Percentiles rank a stretch among this genome's conserved stretches.
Evolutionary conservation across 2,329 filamentous ascomycete species (phyloP).

Genomic region (Hypoxylon rubiginosum): DNA sequence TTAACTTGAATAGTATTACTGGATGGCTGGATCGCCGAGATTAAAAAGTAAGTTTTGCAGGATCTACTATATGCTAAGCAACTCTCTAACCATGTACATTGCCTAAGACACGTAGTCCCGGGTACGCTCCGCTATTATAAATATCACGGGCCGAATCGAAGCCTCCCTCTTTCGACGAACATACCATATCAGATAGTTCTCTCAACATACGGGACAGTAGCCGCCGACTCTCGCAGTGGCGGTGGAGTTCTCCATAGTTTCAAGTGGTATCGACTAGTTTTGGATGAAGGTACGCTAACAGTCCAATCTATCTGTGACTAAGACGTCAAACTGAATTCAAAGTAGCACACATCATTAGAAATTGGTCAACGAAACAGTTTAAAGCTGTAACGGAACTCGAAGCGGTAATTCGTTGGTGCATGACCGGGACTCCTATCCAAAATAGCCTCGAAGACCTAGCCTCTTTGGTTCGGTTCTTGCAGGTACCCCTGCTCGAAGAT

Average conservation of each 20-base stretch:
- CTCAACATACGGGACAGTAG: conserved; percentile 41
- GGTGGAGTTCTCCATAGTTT: conserved; percentile 31
- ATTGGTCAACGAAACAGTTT: conserved; percentile 43
- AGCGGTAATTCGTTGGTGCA: conserved; percentile 41
- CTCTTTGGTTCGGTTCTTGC: conserved; percentile 39
- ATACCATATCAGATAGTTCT: conserved; percentile 37
- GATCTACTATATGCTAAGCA: not conserved
- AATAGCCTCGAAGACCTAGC: conserved; percentile 42
- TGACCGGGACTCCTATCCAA: conserved; percentile 45
- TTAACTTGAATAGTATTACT: conserved; percentile 36
- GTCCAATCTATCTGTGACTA: not conserved
- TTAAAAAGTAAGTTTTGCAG: conserved; percentile 28
- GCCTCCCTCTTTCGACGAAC: conserved; percentile 21
- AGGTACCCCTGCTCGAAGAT: conserved; percentile 36
- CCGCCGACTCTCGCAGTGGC: conserved; percentile 36
- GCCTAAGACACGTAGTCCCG: conserved; percentile 28
- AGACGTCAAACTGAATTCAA: not conserved
- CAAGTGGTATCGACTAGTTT: conserved; percentile 36
- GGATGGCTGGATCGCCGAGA: conserved; percentile 36
- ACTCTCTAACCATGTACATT: conserved; percentile 1
- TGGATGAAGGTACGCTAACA: conserved; percentile 43
- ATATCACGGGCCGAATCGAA: conserved; percentile 37
- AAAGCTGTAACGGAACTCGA: conserved; percentile 39
- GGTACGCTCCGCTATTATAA: conserved; percentile 35
- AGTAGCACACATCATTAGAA: conserved; percentile 40